phyloP scores from a whole-genome alignment of 495 filamentous ascomycete species.

The Tirmania nivea region DNA sequence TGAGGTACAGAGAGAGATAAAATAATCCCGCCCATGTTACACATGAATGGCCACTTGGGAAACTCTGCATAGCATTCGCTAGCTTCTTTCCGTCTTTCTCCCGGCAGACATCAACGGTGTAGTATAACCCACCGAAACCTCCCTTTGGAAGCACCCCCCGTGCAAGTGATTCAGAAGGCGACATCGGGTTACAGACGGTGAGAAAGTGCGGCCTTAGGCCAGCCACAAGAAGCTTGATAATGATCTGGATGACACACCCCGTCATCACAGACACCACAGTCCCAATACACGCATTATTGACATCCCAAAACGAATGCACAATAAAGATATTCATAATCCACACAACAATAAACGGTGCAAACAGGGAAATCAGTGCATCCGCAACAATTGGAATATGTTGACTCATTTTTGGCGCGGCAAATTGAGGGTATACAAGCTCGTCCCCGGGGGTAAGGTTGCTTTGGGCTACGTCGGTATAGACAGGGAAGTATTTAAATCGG shows the following conservation, averaged over 20 bases:
- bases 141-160: constrained; percentile 10
- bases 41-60: constrained; percentile 39
- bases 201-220: constrained; percentile 39
- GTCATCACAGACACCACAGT: constrained; percentile 30
- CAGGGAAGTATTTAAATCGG: constrained; percentile 15
- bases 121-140: constrained; percentile 25
- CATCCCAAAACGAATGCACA: constrained; percentile 27
- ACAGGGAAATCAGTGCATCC: constrained; percentile 31
- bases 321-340: constrained; percentile 22
- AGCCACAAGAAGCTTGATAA: constrained; percentile 35
- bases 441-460: background rate
- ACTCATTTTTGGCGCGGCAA: constrained; percentile 38
- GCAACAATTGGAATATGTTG: constrained; percentile 41
- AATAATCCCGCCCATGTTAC: constrained; percentile 36
- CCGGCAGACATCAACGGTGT: constrained; percentile 27
- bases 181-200: constrained; percentile 32
- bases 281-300: constrained; percentile 27
- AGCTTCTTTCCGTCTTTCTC: constrained; percentile 24
- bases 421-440: constrained; percentile 36
- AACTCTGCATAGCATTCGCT: constrained; percentile 32
- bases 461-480: constrained; percentile 6
- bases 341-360: constrained; percentile 32
- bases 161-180: constrained; percentile 15
- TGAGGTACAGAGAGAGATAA: constrained; percentile 39
- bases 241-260: constrained; percentile 32